These are phyloP conservation scores for Pochonia chlamydosporia DNA, from an alignment of 2,329 filamentous ascomycete genomes.

Conservation along the genomic window DNA sequence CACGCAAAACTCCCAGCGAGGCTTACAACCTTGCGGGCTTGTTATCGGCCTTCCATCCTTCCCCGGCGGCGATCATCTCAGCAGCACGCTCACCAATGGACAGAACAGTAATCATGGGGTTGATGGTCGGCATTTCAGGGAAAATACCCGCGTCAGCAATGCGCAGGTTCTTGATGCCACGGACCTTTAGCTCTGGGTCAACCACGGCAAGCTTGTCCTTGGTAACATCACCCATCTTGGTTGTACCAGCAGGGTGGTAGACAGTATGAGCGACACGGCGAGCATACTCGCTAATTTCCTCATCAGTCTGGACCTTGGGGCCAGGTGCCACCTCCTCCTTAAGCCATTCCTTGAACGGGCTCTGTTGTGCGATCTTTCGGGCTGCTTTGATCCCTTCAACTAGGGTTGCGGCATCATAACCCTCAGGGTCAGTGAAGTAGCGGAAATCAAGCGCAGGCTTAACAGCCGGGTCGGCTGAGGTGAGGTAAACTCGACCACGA, in stretches of 20 bases:
- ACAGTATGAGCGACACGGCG: slow-evolving; percentile 79
- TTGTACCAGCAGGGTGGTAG: slow-evolving; percentile 84
- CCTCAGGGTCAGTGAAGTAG: slow-evolving; percentile 82
- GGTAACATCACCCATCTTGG: slow-evolving; percentile 75
- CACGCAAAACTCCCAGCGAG: background rate
- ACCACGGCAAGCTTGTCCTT: slow-evolving; percentile 72
- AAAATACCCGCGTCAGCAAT: slow-evolving; percentile 87
- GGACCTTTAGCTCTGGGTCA: slow-evolving; percentile 66
- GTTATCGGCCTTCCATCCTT: slow-evolving; percentile 40
- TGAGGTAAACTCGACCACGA: slow-evolving; percentile 71
- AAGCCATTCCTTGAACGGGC: slow-evolving; percentile 77
- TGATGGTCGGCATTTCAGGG: slow-evolving; percentile 79
- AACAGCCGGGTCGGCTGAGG: slow-evolving; percentile 65
- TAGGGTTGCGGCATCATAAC: slow-evolving; percentile 77
- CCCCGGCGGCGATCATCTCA: slow-evolving; percentile 69
- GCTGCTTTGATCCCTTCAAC: slow-evolving; percentile 72
- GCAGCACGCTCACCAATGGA: slow-evolving; percentile 78
- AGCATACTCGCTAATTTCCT: slow-evolving; percentile 76
- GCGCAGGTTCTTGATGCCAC: slow-evolving; percentile 65
- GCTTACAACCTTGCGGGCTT: slow-evolving; percentile 25
- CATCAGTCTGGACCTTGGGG: slow-evolving; percentile 66
- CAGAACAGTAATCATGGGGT: slow-evolving; percentile 87
- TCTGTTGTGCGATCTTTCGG: slow-evolving; percentile 68
- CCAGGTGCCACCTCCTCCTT: slow-evolving; percentile 78
- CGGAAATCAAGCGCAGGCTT: slow-evolving; percentile 84